Base-by-base conservation (phyloP, 352 stramenopile genomes). In the Phytophthora sp. region DNA sequence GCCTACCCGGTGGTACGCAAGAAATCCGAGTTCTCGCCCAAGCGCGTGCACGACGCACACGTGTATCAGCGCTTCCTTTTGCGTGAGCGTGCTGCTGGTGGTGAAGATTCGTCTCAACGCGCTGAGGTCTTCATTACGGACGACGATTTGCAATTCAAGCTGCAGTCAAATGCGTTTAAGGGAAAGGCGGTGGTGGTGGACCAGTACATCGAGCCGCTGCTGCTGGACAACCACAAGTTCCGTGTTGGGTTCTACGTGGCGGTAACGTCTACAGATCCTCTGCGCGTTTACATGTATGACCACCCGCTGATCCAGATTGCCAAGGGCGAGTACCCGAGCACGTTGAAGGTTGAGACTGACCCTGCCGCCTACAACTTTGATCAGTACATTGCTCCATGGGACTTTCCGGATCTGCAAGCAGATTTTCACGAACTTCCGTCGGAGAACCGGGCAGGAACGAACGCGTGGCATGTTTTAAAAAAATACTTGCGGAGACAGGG, bases 221-320 rank as follows among this genome's bases (percentile, higher is more conserved):
- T 96, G 20, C 69, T 97, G 21, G 88, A 96, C 49, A 87, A 82
- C 41, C 82, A 93, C 78, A 96, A 97, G 69, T 96, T 96, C 63
- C 80, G 88, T 47, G 84, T 96, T 30, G 84, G 90, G 2, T 91
- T 96, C 61, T 97, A 96, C 67, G 90, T 96, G 20, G 72, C 77
- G 5, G 72, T 97, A 23, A 93, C 88, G 16, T 96, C 82, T 35
- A 59, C 94, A 1, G 77, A 97, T 36, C 90, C 91, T 7, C 75
- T 97, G 20, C 85, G 86, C 1, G 74, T 97, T 15, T 96, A 96
- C 56, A 75, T 93, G 49, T 94, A 94, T 61, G 71, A 79, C 55
- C 77, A 95, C 57, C 81, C 85, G 7, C 45, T 82, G 26, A 81
- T 96, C 57, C 80, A 88, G 58, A 86, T 97, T 47, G 80, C 83